phyloP scores from a whole-genome alignment of 23 red algal species.

The Cyanidium caldarium region DNA sequence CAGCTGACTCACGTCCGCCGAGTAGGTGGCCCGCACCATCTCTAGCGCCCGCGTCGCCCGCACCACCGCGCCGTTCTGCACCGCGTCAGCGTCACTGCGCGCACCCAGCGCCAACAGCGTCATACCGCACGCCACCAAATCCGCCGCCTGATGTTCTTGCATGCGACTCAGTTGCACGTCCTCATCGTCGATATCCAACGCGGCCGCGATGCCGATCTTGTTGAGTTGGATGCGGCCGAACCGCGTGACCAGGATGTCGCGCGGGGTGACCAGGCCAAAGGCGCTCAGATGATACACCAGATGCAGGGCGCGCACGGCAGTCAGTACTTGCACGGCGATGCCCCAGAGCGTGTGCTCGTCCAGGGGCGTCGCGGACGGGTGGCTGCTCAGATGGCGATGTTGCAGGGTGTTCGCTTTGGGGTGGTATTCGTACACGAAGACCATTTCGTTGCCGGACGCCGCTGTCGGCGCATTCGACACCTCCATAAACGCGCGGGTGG shows the following conservation, averaged over 20 bases:
- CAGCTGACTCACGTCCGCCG: not conserved
- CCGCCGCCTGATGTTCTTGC: not conserved
- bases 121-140: not conserved
- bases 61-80: not conserved
- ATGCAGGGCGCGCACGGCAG: conserved; percentile 40
- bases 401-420: conserved; percentile 36
- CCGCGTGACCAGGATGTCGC: conserved; percentile 27
- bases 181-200: conserved; percentile 42
- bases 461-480: not conserved
- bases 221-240: conserved; percentile 38
- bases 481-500: conserved; percentile 29
- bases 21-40: not conserved
- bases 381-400: conserved; percentile 9
- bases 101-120: not conserved
- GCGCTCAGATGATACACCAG: conserved; percentile 22
- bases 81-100: not conserved
- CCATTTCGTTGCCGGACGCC: conserved; percentile 26
- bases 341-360: conserved; percentile 48
- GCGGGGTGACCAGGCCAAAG: conserved; percentile 22
- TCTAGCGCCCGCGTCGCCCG: not conserved
- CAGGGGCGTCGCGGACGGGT: conserved; percentile 6
- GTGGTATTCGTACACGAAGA: conserved; percentile 58
- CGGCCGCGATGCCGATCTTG: conserved; percentile 36
- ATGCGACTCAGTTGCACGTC: not conserved
- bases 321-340: conserved; percentile 42